Evolutionary conservation across 2,329 filamentous ascomycete species (phyloP), one percentile per base, ranked within the genome.

Genomic region (Stenocarpella maydis): DNA sequence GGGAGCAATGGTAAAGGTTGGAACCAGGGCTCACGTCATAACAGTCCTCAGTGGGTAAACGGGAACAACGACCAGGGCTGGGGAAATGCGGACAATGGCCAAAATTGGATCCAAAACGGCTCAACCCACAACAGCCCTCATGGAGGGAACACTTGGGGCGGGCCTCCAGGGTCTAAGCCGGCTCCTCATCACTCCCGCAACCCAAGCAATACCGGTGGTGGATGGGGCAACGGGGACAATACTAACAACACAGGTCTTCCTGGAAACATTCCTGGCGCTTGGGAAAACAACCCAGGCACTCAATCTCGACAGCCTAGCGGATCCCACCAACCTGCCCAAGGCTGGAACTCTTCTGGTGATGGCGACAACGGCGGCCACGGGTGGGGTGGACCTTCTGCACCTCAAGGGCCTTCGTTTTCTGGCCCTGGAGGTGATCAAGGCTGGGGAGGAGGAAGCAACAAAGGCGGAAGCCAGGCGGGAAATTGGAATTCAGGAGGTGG

Each of bases 131-230:
- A 67, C 15, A 63, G 63, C 19, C 63, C 68, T 26, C 37, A 61
- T 4, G 39, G 28, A 15, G 63, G 24, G 28, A 34, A 60, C 14
- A 28, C n/a, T 24, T 67, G 60, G 69, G 43, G 55, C 31, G 65
- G 58, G 14, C 65, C 65, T 45, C 41, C 65, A 49, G 65, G 52
- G 9, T 58, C 69, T n/a, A 52, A 31, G 24, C 58, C 58, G 19
- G 17, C 24, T 5, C 64, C 64, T 28, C 28, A 26, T 24, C 50
- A 64, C 43, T 45, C 65, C 12, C 55, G 45, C 17, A 52, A 21
- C 1, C 24, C 21, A 41, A 45, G 43, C 50, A 70, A 67, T 49
- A 34, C 21, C 17, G 52, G 66, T 14, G 54, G 24, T 19, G 45
- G 34, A 26, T 67, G 68, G 68, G 43, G 12, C 28, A 28, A 65